These are phyloP conservation scores for Aspergillus ruber DNA, from an alignment of 2,329 filamentous ascomycete species.

Conservation along the genomic window DNA sequence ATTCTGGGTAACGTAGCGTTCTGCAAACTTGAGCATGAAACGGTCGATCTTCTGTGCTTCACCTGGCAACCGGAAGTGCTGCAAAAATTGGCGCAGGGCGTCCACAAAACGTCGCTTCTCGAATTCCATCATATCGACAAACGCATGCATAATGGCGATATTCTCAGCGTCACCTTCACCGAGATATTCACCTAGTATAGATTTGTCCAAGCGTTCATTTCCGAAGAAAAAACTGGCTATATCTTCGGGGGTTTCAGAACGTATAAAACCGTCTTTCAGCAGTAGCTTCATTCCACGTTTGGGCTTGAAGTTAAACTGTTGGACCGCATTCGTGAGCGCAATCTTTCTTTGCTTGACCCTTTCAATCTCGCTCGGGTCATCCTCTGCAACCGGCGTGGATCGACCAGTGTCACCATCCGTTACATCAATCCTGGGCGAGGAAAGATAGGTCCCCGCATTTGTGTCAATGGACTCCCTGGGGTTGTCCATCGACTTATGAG, in stretches of 20 bases:
- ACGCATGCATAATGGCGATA: constrained; percentile 96
- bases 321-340: constrained; percentile 78
- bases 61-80: constrained; percentile 88
- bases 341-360: constrained; percentile 92
- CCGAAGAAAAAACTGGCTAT: constrained; percentile 76
- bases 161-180: constrained; percentile 91
- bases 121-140: constrained; percentile 94
- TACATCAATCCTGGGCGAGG: constrained; percentile 54
- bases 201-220: constrained; percentile 83
- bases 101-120: constrained; percentile 86
- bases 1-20: constrained; percentile 89
- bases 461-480: constrained; percentile 72
- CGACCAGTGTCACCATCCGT: constrained; percentile 51
- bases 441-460: constrained; percentile 43
- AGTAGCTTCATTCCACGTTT: constrained; percentile 86
- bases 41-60: constrained; percentile 99
- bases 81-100: constrained; percentile 81
- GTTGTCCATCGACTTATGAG: constrained; percentile 51
- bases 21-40: constrained; percentile 98
- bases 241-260: constrained; percentile 68
- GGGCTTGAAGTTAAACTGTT: constrained; percentile 95
- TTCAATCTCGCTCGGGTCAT: constrained; percentile 90
- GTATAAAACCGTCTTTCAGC: constrained; percentile 79
- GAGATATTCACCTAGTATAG: constrained; percentile 85
- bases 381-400: constrained; percentile 66